phyloP scores from a whole-genome alignment of 257 asterid species.

The Ehretia macrophylla region DNA sequence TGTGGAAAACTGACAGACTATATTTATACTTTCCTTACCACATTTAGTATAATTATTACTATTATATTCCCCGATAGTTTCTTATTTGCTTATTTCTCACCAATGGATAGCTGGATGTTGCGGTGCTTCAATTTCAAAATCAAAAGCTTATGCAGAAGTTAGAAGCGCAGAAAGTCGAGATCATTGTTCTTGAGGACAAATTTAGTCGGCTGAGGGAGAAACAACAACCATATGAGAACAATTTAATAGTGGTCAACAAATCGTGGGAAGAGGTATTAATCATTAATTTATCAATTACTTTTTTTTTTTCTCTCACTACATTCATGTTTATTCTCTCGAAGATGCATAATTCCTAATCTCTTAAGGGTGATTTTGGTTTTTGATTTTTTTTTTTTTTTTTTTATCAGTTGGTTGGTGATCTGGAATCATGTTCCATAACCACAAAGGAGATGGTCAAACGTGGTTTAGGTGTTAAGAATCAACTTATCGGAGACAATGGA shows the following conservation, averaged over 20 bases:
- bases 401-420: conserved; percentile 64
- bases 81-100: conserved; percentile 1
- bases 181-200: conserved; percentile 50
- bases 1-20: neutral
- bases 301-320: neutral
- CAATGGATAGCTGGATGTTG: conserved; percentile 71
- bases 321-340: neutral
- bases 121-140: conserved; percentile 90
- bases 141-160: conserved; percentile 85
- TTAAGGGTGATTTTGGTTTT: neutral
- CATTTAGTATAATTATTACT: too few species aligned
- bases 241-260: conserved; percentile 41
- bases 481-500: conserved; percentile 36
- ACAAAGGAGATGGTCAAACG: conserved; percentile 35
- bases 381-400: too few species aligned
- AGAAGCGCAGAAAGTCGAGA: conserved; percentile 85
- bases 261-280: conserved; percentile 72
- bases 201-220: conserved; percentile 46
- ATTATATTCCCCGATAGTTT: neutral
- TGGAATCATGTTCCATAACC: conserved; percentile 50
- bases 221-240: conserved; percentile 55
- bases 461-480: conserved; percentile 42
- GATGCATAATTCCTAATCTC: conserved; percentile 1
- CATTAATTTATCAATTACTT: neutral
- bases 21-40: neutral